Base-by-base conservation (phyloP, 805 yeast genomes). In the Candida jianshihensis region DNA sequence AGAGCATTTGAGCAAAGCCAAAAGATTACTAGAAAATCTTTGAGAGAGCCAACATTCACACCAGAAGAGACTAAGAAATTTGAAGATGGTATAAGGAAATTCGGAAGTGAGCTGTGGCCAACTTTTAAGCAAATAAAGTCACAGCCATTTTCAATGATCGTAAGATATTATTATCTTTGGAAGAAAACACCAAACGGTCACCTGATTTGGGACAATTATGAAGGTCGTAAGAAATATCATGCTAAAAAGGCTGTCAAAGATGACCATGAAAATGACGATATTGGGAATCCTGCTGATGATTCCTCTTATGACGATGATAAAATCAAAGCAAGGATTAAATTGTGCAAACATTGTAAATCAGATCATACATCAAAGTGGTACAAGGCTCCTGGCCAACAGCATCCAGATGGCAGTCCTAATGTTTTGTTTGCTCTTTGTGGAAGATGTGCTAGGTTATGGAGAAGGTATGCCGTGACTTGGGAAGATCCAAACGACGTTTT, bases 381-480 rank as follows among this genome's bases (percentile, higher is more conserved):
- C 44, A 65, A 82, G 35, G 72, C 80, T 1, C 81, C 92, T 1
- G 92, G 90, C 1, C 69, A 66, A 20, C 61, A 66, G 3, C 57
- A 67, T 11, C 56, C 60, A 4, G 60, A 60, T 6, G 36, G 47
- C 1, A 47, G 52, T 9, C 43, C 44, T 28, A 52, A 61, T 6
- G 49, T 61, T 1, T 60, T 76, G 2, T 58, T 66, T 13, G 96
- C 88, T 0, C 61, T 90, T 12, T 90, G 98, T 56, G 60, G 71
- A 20, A 66, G 97, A 36, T 90, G 98, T 63, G 96, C 96, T 0
- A 70, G 83, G 39, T 53, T 92, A 20, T 90, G 97, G 97, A 70
- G 96, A 56, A 64, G 94, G 27, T 90, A 90, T 57, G 96, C 88
- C 0, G 78, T 85, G 0, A 68, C 66, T 9, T 92, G 97, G 97